Base-by-base conservation (phyloP, 2,329 filamentous ascomycete species). In the Trichoderma lentiforme region DNA sequence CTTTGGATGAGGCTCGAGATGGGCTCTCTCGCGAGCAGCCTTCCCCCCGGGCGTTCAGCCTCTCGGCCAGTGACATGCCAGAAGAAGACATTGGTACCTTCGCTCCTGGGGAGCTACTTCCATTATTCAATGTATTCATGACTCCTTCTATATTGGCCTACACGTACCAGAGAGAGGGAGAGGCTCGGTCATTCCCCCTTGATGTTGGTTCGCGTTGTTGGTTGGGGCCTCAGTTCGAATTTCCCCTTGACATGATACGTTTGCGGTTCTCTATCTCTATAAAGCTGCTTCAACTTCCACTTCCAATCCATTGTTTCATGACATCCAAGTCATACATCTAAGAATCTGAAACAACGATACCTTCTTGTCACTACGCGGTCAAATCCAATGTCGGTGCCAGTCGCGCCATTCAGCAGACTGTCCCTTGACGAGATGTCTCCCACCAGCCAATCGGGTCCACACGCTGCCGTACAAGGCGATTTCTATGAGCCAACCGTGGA, bases 401-500 rank as follows among this genome's bases (percentile, higher is more conserved):
- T 75, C 56, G 75, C 73, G 62, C 73, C 71, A 28, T 75, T 80
- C 28, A 76, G 76, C 72, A 80, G 75, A 73, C 75, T 80, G 63
- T 76, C 77, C 69, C 76, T 80, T 39, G 66, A 77, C 71, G 78
- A 75, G 58, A 80, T 80, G 79, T 73, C 76, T 74, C 74, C 75
- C 62, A 73, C 75, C 69, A 76, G 75, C 15, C 73, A 68, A 62
- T 73, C 76, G 58, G 74, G 57, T 36, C 18, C 32, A 12, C 34
- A 32, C 14, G 36, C 71, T 53, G 73, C 73, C 53, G 72, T 75
- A 53, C 72, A 58, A 14, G 47, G 51, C 11, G 39, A 69, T 14
- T 12, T 21, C 28, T 72, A 74, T 11, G 24, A 58, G 15, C n/a
- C 21, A 12, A 64, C 70, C 51, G 62, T 74, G 1, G 72, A 76